These are phyloP conservation scores for Taiozyma sp. DNA, from an alignment of 1,139 yeast genomes.

Conservation along the genomic window DNA sequence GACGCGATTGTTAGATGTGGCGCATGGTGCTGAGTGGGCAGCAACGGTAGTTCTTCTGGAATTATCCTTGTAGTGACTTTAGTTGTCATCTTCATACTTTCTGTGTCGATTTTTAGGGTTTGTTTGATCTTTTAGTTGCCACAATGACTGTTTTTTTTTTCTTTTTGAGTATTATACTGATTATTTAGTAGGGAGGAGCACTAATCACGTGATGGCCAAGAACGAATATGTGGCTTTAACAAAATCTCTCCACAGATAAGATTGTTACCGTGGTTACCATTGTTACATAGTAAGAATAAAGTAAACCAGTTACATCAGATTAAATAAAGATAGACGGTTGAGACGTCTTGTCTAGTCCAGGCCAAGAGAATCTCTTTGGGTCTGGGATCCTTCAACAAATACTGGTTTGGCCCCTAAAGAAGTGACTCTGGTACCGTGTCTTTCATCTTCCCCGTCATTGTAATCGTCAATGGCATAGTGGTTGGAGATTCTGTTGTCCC, in stretches of 20 bases:
- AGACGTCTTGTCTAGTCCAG: conserved; percentile 13
- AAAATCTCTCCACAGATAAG: not conserved
- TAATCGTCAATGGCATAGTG: too few relatives aligned
- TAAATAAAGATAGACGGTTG: not conserved
- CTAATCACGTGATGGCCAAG: not conserved
- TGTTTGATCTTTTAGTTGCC: not conserved
- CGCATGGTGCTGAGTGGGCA: not conserved
- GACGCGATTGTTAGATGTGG: conserved; percentile 17
- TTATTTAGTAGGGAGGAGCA: not conserved
- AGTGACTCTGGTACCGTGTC: too few relatives aligned
- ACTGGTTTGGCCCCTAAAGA: too few relatives aligned
- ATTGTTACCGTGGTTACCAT: not conserved
- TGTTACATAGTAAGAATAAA: too few relatives aligned
- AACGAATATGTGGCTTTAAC: not conserved
- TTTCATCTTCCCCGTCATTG: too few relatives aligned
- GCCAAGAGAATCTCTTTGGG: conserved; percentile 28
- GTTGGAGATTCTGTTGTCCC: conserved; percentile 1
- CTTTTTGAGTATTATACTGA: not conserved
- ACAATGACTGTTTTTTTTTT: not conserved
- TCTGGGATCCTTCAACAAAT: conserved; percentile 8
- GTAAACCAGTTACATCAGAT: too few relatives aligned
- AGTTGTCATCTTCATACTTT: not conserved
- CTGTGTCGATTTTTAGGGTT: not conserved
- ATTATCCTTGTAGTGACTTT: not conserved
- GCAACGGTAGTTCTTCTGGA: not conserved